Conservation (phyloP, 768 basidiomycete species). For the Mycena alexandri region DNA sequence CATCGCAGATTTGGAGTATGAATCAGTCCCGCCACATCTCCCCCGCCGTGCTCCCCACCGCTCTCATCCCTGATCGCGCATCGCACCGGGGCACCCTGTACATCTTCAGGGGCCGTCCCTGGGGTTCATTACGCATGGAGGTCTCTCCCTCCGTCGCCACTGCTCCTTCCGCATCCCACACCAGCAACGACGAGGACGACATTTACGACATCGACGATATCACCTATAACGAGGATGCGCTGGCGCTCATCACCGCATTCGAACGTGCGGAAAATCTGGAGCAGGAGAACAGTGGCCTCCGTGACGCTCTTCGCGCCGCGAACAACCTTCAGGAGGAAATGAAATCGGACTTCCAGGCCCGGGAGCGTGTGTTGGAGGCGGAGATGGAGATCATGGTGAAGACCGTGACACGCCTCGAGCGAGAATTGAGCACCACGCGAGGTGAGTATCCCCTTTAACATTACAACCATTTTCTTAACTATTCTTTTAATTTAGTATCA, state of each 20-base stretch:
- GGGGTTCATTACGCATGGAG: no score
- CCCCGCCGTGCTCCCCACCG: neutral
- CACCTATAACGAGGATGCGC: no score
- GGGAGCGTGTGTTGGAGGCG: neutral
- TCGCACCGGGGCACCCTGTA: neutral
- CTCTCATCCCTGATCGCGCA: neutral
- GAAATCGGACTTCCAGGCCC: neutral
- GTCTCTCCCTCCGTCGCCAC: neutral
- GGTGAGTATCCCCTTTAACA: no score
- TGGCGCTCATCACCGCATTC: no score
- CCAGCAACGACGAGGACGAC: neutral
- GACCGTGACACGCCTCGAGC: neutral
- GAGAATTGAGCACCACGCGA: no score
- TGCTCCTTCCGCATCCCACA: neutral
- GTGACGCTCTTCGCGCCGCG: neutral
- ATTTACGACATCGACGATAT: neutral
- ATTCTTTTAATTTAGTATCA: no score
- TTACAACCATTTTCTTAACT: no score
- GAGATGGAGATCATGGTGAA: neutral
- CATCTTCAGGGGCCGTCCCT: neutral
- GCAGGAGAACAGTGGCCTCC: neutral
- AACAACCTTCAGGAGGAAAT: no score
- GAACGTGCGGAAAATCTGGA: neutral
- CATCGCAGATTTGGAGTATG: neutral
- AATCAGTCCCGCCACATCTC: neutral